Evolutionary conservation across 2,329 filamentous ascomycete genomes (phyloP), one percentile per base, ranked within the genome.

Genomic region (Pseudocercospora fijiensis): DNA sequence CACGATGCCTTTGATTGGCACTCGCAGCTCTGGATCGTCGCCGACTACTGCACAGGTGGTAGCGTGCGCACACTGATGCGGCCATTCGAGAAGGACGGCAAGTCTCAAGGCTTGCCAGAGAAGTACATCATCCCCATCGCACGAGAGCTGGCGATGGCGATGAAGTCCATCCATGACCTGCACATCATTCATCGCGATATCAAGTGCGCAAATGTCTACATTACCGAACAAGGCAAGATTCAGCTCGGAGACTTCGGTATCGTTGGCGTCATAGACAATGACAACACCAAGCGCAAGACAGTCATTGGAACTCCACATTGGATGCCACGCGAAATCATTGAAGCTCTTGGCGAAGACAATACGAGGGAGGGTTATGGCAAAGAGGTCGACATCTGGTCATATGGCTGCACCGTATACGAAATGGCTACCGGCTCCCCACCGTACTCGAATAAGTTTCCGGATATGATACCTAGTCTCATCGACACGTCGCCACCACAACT

Each of bases 241-340:
- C 91, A 95, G 75, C 84, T 95, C 33, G 92, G 90, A 73, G 91
- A 95, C 74, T 95, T 95, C 75, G 91, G 91, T 67, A 90, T 95
- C 55, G 90, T 91, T 28, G 90, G 89, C 51, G 86, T 91, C 53
- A 85, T 93, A 62, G 90, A 93, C 47, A 88, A 90, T 69, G 84
- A 88, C 60, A 88, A 90, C 71, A 67, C 71, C 22, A 95, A 95
- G 77, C 83, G 90, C 59, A 88, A 88, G 3, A 94, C 91, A 0
- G 88, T 94, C 56, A 90, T 94, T 61, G 91, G 91, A 22, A 95
- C 91, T 0, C 88, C 89, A 2, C 88, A 93, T 76, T 95, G 90
- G 89, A 93, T 95, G 90, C 90, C 91, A 0, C 90, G 89, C 0
- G 91, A 95, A 71, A 82, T 94, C 11, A 58, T 66, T 70, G 62